Evolutionary conservation across 495 filamentous ascomycete genomes (phyloP).

Genomic region (Daldinia decipiens): DNA sequence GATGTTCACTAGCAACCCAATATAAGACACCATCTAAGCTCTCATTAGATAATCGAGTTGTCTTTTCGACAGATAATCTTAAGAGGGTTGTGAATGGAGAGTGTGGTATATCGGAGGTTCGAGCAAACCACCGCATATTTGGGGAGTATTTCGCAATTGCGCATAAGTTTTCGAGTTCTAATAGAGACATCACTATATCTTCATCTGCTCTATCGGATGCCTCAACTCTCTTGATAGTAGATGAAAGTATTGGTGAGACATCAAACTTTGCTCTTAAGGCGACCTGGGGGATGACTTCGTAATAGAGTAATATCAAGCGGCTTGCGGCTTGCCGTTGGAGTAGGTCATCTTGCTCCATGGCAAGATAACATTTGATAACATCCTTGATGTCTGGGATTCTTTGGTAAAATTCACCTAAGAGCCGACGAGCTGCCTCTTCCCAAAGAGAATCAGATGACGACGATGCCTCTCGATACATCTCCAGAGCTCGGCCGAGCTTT

Average conservation of each 20-base stretch:
- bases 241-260: slow-evolving; percentile 77
- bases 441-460: slow-evolving; percentile 62
- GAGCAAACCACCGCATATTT: slow-evolving; percentile 80
- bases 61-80: slow-evolving; percentile 60
- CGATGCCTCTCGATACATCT: slow-evolving; percentile 62
- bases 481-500: slow-evolving; percentile 73
- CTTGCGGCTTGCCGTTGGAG: slow-evolving; percentile 81
- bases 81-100: slow-evolving; percentile 75
- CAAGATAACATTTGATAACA: slow-evolving; percentile 73
- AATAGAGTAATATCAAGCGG: slow-evolving; percentile 79
- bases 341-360: slow-evolving; percentile 71
- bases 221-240: slow-evolving; percentile 60
- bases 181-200: slow-evolving; percentile 62
- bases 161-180: slow-evolving; percentile 80
- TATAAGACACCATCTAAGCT: slow-evolving; percentile 58
- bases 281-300: slow-evolving; percentile 79
- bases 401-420: slow-evolving; percentile 78
- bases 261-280: slow-evolving; percentile 88
- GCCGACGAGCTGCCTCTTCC: slow-evolving; percentile 69
- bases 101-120: slow-evolving; percentile 58
- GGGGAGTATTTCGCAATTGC: slow-evolving; percentile 80
- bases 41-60: slow-evolving; percentile 53
- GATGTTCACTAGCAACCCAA: slow-evolving; percentile 62
- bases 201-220: slow-evolving; percentile 43
- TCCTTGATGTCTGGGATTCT: slow-evolving; percentile 83